Conservation (phyloP, 805 yeast species). For the Saccharomycopsis malanga region DNA sequence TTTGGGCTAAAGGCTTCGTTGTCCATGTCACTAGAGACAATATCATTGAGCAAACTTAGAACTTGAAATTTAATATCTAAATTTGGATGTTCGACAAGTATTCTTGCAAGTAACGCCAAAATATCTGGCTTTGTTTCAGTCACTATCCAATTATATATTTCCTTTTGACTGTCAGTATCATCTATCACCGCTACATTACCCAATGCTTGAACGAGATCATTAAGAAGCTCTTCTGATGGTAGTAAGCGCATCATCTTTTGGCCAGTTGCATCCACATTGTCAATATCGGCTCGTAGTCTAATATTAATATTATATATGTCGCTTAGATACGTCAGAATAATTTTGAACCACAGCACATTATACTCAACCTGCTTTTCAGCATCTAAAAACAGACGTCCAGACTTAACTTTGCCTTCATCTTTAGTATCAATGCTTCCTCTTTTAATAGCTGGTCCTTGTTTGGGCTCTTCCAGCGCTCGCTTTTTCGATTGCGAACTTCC, state of each 20-base stretch:
- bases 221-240: conserved; percentile 9
- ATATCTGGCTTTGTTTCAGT: background rate
- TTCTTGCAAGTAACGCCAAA: background rate
- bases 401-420: background rate
- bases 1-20: background rate
- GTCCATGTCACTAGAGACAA: conserved; percentile 1
- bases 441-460: background rate
- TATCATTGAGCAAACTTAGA: conserved; percentile 5
- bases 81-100: conserved; percentile 5
- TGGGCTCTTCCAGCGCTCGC: background rate
- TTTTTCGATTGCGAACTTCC: background rate
- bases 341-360: background rate
- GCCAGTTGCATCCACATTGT: background rate
- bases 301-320: background rate
- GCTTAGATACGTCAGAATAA: background rate
- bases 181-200: conserved; percentile 7
- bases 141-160: conserved; percentile 3
- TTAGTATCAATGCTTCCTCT: background rate
- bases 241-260: background rate
- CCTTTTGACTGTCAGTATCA: background rate
- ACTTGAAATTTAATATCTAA: conserved; percentile 10
- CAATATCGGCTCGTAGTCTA: background rate
- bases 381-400: background rate
- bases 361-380: background rate
- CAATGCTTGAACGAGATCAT: conserved; percentile 4